phyloP scores from a whole-genome alignment of 2,329 filamentous ascomycete genomes.

The Botrytis fabae region DNA sequence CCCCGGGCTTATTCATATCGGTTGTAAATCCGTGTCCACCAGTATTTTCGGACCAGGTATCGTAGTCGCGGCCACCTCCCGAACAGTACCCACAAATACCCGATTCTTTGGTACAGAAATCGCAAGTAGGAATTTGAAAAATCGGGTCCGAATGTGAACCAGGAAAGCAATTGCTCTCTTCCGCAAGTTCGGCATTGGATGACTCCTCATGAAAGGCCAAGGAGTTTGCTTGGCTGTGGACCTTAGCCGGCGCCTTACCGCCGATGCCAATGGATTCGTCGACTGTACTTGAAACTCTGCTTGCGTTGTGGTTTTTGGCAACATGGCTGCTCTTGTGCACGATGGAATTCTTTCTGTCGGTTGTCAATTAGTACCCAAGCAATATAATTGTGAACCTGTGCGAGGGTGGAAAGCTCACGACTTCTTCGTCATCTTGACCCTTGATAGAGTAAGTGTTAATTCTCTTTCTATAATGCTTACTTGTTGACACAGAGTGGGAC shows the following conservation, averaged over 20 bases:
- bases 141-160: background rate
- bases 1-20: background rate
- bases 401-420: background rate
- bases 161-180: background rate
- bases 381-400: background rate
- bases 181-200: background rate
- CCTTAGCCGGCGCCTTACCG: background rate
- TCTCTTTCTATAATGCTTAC: background rate
- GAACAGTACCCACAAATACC: background rate
- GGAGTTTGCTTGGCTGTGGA: background rate
- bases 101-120: background rate
- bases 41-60: conserved; percentile 6
- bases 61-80: background rate
- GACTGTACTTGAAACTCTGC: background rate
- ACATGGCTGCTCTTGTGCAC: background rate
- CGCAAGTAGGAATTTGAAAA: background rate
- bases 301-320: background rate
- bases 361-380: background rate
- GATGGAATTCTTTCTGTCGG: background rate
- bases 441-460: background rate
- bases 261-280: background rate
- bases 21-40: conserved; percentile 14
- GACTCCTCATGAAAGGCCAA: background rate
- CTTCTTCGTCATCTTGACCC: background rate
- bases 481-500: background rate